Evolutionary conservation across 1,284 basidiomycete genomes (phyloP).

Genomic region (Rhodotorula sp.): DNA sequence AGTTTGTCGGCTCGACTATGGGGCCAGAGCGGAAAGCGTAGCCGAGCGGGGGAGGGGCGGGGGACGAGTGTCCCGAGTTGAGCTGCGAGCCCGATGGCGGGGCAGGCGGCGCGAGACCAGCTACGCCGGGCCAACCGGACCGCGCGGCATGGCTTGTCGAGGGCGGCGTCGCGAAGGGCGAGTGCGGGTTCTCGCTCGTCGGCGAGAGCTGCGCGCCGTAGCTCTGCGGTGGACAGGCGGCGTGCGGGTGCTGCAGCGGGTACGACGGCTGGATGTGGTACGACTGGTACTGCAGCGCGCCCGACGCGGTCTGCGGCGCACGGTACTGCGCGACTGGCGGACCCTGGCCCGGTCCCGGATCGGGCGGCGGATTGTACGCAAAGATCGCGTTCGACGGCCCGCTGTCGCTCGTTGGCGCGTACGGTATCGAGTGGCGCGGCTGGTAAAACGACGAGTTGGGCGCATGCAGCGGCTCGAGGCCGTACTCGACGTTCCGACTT

Average conservation of each 20-base stretch:
- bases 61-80: neutral
- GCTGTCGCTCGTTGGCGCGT: slow-evolving; percentile 4
- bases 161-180: slow-evolving; percentile 16
- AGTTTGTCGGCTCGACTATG: slow-evolving; percentile 1
- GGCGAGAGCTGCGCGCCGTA: neutral
- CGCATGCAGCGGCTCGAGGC: neutral
- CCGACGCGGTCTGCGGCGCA: neutral
- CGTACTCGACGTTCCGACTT: neutral
- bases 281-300: slow-evolving; percentile 6
- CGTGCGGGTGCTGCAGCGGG: neutral
- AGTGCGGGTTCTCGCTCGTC: neutral
- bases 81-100: neutral
- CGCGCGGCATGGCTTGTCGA: slow-evolving; percentile 2
- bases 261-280: neutral
- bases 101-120: neutral
- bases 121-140: no score
- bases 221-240: neutral
- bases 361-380: slow-evolving; percentile 28
- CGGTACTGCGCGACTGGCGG: neutral
- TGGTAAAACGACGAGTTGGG: slow-evolving; percentile 15
- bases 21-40: neutral
- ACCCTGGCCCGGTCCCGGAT: neutral
- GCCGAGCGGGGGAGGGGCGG: neutral
- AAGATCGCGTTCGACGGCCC: slow-evolving; percentile 11
- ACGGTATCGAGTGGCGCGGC: slow-evolving; percentile 27